These are phyloP conservation scores for Ophiosphaerella narmari DNA, from an alignment of 2,329 filamentous ascomycete species.

Conservation along the genomic window DNA sequence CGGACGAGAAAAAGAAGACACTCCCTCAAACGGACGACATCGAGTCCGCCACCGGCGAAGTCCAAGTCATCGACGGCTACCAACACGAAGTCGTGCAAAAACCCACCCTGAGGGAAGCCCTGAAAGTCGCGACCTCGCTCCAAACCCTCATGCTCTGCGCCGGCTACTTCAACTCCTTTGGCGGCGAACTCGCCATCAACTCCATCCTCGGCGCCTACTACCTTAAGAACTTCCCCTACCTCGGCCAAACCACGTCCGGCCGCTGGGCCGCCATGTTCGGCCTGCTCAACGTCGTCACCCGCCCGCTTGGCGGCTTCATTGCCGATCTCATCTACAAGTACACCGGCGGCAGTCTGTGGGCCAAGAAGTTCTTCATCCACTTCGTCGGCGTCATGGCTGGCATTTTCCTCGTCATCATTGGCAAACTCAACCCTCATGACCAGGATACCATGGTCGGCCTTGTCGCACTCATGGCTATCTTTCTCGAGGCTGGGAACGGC, in stretches of 20 bases:
- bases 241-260: slow-evolving; percentile 60
- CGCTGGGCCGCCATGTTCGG: slow-evolving; percentile 75
- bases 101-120: slow-evolving; percentile 63
- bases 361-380: slow-evolving; percentile 67
- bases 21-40: slow-evolving; percentile 35
- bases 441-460: slow-evolving; percentile 74
- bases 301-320: slow-evolving; percentile 68
- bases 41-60: slow-evolving; percentile 55
- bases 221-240: slow-evolving; percentile 58
- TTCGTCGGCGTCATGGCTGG: slow-evolving; percentile 61
- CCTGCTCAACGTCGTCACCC: slow-evolving; percentile 70
- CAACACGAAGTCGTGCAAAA: slow-evolving; percentile 65
- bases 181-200: slow-evolving; percentile 65
- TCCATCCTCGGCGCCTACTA: slow-evolving; percentile 65
- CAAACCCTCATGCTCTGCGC: slow-evolving; percentile 59
- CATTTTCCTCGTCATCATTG: slow-evolving; percentile 65
- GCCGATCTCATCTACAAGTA: slow-evolving; percentile 60
- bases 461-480: slow-evolving; percentile 76
- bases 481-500: slow-evolving; percentile 83
- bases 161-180: slow-evolving; percentile 65
- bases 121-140: slow-evolving; percentile 66
- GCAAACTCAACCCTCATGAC: slow-evolving; percentile 64
- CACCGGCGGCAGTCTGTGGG: slow-evolving; percentile 59
- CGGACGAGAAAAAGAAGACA: slow-evolving; percentile 45
- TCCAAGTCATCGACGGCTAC: slow-evolving; percentile 61